These are phyloP conservation scores for Penicillium glabrum DNA, from an alignment of 2,329 filamentous ascomycete genomes.

Conservation along the genomic window DNA sequence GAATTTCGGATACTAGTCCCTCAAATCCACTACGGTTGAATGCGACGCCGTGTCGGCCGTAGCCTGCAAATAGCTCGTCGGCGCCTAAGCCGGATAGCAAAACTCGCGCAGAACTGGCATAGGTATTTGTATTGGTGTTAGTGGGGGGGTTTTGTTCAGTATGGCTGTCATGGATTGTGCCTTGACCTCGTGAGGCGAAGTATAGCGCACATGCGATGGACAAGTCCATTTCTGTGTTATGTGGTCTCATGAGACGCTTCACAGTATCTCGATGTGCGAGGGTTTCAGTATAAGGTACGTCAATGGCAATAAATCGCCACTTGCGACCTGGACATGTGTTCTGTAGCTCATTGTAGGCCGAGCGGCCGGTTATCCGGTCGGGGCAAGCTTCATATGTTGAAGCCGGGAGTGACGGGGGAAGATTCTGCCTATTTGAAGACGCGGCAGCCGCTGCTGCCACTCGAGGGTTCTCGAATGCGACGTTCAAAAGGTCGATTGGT, in stretches of 20 bases:
- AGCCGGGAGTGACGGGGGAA: neutral
- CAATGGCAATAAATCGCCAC: slow-evolving; percentile 80
- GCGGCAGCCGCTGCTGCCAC: slow-evolving; percentile 59
- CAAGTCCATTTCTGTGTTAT: slow-evolving; percentile 98
- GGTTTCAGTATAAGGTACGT: slow-evolving; percentile 78
- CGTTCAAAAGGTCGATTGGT: slow-evolving; percentile 84
- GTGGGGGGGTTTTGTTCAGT: slow-evolving; percentile 23
- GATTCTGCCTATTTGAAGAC: slow-evolving; percentile 45
- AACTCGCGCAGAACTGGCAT: slow-evolving; percentile 73
- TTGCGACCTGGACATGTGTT: slow-evolving; percentile 65
- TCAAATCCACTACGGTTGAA: slow-evolving; percentile 68
- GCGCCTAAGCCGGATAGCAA: slow-evolving; percentile 91
- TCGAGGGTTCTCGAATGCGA: slow-evolving; percentile 93
- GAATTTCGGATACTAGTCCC: slow-evolving; percentile 76
- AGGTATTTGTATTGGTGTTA: slow-evolving; percentile 37
- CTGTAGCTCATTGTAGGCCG: slow-evolving; percentile 73
- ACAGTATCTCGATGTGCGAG: slow-evolving; percentile 67
- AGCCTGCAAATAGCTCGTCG: slow-evolving; percentile 94
- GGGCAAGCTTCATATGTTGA: slow-evolving; percentile 76
- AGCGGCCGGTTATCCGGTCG: slow-evolving; percentile 82
- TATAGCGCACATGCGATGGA: slow-evolving; percentile 94
- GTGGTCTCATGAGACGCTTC: slow-evolving; percentile 78
- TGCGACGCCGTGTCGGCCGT: slow-evolving; percentile 77
- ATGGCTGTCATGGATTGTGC: slow-evolving; percentile 37
- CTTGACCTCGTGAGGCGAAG: slow-evolving; percentile 79